Evolutionary conservation across 768 basidiomycete species (phyloP), one percentile per base, ranked within the genome.

Genomic region (Artomyces pyxidatus): DNA sequence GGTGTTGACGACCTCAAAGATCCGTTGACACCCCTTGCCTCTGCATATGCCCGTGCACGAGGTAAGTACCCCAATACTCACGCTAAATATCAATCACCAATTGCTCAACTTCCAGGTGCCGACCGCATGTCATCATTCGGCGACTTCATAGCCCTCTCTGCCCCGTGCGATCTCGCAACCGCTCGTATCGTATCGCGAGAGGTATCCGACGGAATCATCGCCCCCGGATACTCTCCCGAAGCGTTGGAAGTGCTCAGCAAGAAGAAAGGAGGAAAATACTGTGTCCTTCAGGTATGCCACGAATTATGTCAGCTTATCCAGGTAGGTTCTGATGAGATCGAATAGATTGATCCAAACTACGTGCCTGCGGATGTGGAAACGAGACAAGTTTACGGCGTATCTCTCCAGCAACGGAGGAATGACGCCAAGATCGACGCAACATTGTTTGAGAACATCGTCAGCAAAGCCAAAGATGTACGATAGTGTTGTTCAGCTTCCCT

Each of bases 51-150:
- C 40, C 84, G 96, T 40, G 96, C 96, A 42, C 82, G 96, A 62
- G 95, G 90, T 85, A 54, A 42, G 58, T 26, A 3, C 6, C 11
- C n/a, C 30, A 27, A 23, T 45, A 37, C 0, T 41, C 10, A 26
- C 4, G 28, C 16, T 29, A 42, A 26, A 27, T 28, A 43, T 25
- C 26, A 21, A 28, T 35, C 41, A 37, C 12, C 9, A 41, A 19
- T 22, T 54, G 26, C 48, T 55, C 6, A 56, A 89, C n/a, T n/a
- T n/a, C n/a, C n/a, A n/a, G 88, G 93, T 49, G 95, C 96, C 21
- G 96, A 99, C 65, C 83, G 96, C 47, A 99, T 99, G 96, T 97
- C 95, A 1, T 97, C 95, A 2, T 99, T 98, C 64, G 96, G 96
- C 4, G 96, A 99, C 70, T 99, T 98, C 65, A 94, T 99, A 59